phyloP scores from a whole-genome alignment of 805 yeast species.

The Blastobotrys attinorum region DNA sequence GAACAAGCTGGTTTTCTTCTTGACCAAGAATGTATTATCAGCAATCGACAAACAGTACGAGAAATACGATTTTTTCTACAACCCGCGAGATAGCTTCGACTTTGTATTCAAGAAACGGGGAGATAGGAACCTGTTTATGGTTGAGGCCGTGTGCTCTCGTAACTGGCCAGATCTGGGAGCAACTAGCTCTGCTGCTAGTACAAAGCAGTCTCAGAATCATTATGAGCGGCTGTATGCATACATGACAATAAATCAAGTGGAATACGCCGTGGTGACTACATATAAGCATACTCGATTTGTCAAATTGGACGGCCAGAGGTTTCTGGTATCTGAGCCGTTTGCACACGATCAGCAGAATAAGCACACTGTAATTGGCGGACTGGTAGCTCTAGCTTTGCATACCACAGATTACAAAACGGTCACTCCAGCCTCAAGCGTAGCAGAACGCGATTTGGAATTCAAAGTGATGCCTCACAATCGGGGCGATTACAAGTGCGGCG shows the following conservation, averaged over 20 bases:
- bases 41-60: neutral
- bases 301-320: neutral
- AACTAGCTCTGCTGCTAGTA: neutral
- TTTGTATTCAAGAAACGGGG: neutral
- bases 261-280: constrained; percentile 1
- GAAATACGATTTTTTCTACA: neutral
- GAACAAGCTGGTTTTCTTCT: neutral
- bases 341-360: neutral
- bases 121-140: neutral
- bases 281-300: constrained; percentile 1
- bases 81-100: neutral
- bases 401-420: neutral
- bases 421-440: neutral
- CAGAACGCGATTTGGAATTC: neutral
- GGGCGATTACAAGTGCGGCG: neutral
- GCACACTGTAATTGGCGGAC: neutral
- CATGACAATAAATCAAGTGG: neutral
- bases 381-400: constrained; percentile 1
- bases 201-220: neutral
- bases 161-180: neutral
- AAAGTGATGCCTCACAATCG: neutral
- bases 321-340: neutral
- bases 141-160: neutral
- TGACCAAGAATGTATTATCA: neutral
- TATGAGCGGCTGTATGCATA: neutral